These are phyloP conservation scores for Saccharomycopsis fodiens DNA, from an alignment of 805 yeast species.

Conservation along the genomic window DNA sequence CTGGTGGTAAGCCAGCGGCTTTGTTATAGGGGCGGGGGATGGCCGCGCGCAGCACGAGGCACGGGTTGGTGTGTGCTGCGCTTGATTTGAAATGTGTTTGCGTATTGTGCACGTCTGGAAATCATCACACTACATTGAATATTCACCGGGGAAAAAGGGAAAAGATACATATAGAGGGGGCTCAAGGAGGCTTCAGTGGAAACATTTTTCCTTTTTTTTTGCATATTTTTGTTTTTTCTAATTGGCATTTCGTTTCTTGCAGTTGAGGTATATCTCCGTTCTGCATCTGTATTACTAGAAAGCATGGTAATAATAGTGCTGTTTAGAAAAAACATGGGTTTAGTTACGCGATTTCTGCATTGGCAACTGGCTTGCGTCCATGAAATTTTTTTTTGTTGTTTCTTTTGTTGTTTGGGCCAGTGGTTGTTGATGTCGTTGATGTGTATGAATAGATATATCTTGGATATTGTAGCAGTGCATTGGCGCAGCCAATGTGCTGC, in stretches of 20 bases:
- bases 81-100: neutral
- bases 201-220: neutral
- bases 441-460: neutral
- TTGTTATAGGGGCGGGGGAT: too few relatives aligned
- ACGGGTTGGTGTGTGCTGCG: too few relatives aligned
- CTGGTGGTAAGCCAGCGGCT: conserved; percentile 17
- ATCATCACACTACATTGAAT: neutral
- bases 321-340: neutral
- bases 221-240: neutral
- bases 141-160: neutral
- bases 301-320: neutral
- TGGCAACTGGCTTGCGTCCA: neutral
- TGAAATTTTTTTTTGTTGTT: too few relatives aligned
- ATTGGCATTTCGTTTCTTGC: neutral
- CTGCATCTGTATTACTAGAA: neutral
- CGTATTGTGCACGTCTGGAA: neutral
- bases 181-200: neutral
- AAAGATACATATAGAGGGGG: neutral
- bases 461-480: too few relatives aligned
- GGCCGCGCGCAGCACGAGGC: too few relatives aligned
- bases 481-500: too few relatives aligned
- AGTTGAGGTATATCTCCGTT: neutral
- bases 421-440: neutral
- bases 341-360: neutral
- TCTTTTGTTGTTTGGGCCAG: neutral